A percentile compares a stretch with the other conserved stretches of the same genome.
phyloP scores from a whole-genome alignment of 176 grass and related monocot genomes.

The Dendrocalamus sinicus region DNA sequence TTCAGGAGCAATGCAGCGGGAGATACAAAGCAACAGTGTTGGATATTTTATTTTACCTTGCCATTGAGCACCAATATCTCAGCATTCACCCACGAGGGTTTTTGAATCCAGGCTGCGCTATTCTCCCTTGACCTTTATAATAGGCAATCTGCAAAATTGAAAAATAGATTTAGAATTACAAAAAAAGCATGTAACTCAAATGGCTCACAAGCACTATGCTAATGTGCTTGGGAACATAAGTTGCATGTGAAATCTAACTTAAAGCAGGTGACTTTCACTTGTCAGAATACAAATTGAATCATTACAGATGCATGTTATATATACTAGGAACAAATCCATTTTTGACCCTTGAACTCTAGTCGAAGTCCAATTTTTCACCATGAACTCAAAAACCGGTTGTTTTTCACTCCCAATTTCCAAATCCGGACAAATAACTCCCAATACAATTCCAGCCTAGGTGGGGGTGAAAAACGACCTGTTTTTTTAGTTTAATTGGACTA shows the following conservation, averaged over 20 bases:
- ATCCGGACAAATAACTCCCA: no score
- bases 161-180: slow-evolving; percentile 19
- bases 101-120: slow-evolving; percentile 89
- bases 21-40: slow-evolving; percentile 35
- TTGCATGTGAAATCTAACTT: slow-evolving; percentile 9
- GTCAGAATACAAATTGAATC: not conserved
- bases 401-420: no score
- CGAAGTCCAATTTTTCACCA: no score
- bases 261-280: slow-evolving; percentile 18
- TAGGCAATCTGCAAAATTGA: slow-evolving; percentile 57
- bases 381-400: no score
- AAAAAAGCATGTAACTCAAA: not conserved
- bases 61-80: slow-evolving; percentile 25
- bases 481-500: no score
- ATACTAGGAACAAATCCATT: no score
- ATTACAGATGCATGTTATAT: not conserved
- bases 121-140: slow-evolving; percentile 95
- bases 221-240: slow-evolving; percentile 22
- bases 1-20: not conserved
- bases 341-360: no score
- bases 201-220: not conserved
- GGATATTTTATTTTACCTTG: no score
- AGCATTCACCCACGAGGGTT: slow-evolving; percentile 90
- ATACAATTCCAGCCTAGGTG: no score
- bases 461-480: no score